Conservation (phyloP, 1,139 yeast genomes). For the Williopsis jadinii region DNA sequence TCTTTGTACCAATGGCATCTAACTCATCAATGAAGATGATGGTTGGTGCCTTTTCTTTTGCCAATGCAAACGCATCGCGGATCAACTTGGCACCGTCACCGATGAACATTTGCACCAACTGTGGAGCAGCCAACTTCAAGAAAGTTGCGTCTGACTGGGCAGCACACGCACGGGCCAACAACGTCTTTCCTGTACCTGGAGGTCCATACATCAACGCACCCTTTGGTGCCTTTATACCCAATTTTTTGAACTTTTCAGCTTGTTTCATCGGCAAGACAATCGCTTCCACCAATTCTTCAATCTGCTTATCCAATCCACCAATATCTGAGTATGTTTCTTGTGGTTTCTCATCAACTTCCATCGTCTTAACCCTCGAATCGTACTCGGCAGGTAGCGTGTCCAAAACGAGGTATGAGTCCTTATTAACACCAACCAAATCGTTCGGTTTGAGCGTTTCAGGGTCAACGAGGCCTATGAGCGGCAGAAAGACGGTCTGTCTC, state of each 20-base stretch:
- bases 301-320: slow-evolving; percentile 97
- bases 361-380: slow-evolving; percentile 95
- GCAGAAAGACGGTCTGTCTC: slow-evolving; percentile 93
- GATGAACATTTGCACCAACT: slow-evolving; percentile 96
- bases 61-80: slow-evolving; percentile 97
- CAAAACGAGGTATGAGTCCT: slow-evolving; percentile 87
- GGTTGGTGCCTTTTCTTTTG: slow-evolving; percentile 97
- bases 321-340: slow-evolving; percentile 95
- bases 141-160: slow-evolving; percentile 99
- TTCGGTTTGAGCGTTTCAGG: slow-evolving; percentile 86
- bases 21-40: slow-evolving; percentile 42
- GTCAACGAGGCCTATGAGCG: slow-evolving; percentile 92
- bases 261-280: slow-evolving; percentile 98
- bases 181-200: slow-evolving; percentile 98
- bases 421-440: slow-evolving; percentile 95
- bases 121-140: slow-evolving; percentile 95
- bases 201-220: slow-evolving; percentile 99
- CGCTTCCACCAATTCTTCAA: slow-evolving; percentile 96
- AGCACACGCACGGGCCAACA: slow-evolving; percentile 97
- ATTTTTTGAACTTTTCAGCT: slow-evolving; percentile 86
- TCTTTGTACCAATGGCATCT: slow-evolving; percentile 91
- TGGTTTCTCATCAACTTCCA: slow-evolving; percentile 99
- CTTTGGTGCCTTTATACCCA: slow-evolving; percentile 95
- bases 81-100: slow-evolving; percentile 99
- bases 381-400: slow-evolving; percentile 96